Conservation (phyloP, 768 basidiomycete genomes). For the Podaxis rugospora region DNA sequence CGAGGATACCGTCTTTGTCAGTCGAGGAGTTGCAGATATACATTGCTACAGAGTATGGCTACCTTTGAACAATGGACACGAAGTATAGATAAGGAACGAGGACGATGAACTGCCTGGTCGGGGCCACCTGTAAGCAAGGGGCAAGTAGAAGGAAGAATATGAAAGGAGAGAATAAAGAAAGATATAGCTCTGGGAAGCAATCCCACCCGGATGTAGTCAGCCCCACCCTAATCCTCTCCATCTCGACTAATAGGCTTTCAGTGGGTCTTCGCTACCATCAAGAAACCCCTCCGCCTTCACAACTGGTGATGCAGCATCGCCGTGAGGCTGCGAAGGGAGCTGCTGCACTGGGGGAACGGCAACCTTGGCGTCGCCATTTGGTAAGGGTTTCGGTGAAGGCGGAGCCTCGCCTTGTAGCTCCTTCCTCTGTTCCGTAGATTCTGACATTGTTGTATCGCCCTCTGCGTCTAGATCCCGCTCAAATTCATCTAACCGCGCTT, state of each 20-base stretch:
- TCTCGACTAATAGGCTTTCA: constrained; percentile 25
- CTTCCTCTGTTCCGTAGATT: constrained; percentile 19
- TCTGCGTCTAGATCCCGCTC: constrained; percentile 43
- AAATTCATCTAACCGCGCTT: constrained; percentile 59
- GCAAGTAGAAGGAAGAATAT: constrained; percentile 16
- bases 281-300: constrained; percentile 61
- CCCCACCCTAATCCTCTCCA: constrained; percentile 9
- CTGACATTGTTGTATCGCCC: constrained; percentile 28
- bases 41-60: constrained; percentile 26
- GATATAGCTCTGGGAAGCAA: not conserved
- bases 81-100: constrained; percentile 21
- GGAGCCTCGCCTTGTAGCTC: constrained; percentile 40
- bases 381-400: constrained; percentile 37
- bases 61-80: constrained; percentile 21
- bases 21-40: constrained; percentile 11
- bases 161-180: not conserved
- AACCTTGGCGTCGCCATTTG: constrained; percentile 41
- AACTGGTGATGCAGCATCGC: constrained; percentile 50
- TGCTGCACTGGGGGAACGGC: constrained; percentile 39
- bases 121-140: constrained; percentile 13
- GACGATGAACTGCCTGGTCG: constrained; percentile 3
- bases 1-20: constrained; percentile 6
- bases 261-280: constrained; percentile 60
- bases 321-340: constrained; percentile 43
- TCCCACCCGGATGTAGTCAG: not conserved